Evolutionary conservation across 371 early-diverging fungal genomes (phyloP), one percentile per base, ranked within the genome.

Genomic region (Cokeromyces recurvatus): DNA sequence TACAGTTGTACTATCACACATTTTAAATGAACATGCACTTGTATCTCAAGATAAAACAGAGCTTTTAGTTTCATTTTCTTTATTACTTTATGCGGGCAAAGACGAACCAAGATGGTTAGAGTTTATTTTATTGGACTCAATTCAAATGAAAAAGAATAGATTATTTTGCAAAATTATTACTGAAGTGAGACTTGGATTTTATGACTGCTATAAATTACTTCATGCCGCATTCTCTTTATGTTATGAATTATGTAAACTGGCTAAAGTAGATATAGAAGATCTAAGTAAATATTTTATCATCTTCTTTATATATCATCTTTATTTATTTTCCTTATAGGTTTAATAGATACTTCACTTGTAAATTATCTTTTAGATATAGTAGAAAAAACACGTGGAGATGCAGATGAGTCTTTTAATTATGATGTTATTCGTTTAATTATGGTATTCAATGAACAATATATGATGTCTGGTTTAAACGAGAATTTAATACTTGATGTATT

Each of bases 181-280:
- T 19, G 61, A 60, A 40, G 67, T 83, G 23, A 17, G 68, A 15
- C 51, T 57, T 7, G 46, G 57, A 2, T 52, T 74, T 8, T 78
- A 73, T 46, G 48, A 46, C 24, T 48, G 63, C 34, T 50, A 43
- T 29, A 44, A 47, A 20, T 39, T 65, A 29, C 51, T 59, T 32
- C 55, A 52, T 37, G 53, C 84, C 19, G 75, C 83, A 2, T 68
- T 87, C 53, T 58, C 69, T 15, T 59, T 91, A 16, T 68, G 82
- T 49, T 88, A 79, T 62, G 87, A 91, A 59, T 75, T 92, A 54
- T 86, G 85, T 43, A 74, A 85, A 53, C 66, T 86, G 7, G 82
- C 82, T 31, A 74, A 75, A 49, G 53, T 90, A 36, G 71, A 81
- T 8, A 56, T 69, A 16, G 47, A 63, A 1, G 88, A 90, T 49